phyloP scores from a whole-genome alignment of 306 rosid species.

The Begonia peltatifolia region DNA sequence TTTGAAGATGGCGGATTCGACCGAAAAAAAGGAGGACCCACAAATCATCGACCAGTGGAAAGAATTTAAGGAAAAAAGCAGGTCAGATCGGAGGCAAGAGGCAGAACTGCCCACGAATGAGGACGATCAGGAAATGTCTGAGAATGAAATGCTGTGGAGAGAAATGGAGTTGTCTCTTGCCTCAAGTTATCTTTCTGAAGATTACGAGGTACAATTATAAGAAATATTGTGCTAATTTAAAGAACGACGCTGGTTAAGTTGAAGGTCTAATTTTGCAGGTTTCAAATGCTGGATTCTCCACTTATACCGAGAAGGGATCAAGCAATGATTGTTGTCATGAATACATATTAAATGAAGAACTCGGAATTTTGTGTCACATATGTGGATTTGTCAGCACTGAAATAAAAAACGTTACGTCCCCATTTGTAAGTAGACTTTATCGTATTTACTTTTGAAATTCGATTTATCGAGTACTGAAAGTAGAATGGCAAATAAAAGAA shows the following conservation, averaged over 20 bases:
- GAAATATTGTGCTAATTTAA: too few relatives aligned
- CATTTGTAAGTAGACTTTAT: slow-evolving; percentile 54
- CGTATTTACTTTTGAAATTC: too few relatives aligned
- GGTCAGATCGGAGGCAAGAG: slow-evolving; percentile 15
- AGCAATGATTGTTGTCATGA: slow-evolving; percentile 41
- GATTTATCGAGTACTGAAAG: too few relatives aligned
- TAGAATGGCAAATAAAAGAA: too few relatives aligned
- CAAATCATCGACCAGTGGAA: slow-evolving; percentile 69
- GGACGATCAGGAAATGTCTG: slow-evolving; percentile 40
- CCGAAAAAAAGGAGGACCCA: slow-evolving; percentile 25
- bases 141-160: slow-evolving; percentile 63
- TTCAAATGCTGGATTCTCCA: slow-evolving; percentile 17
- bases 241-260: too few relatives aligned
- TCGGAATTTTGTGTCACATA: slow-evolving; percentile 54
- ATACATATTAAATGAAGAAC: slow-evolving; percentile 48
- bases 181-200: slow-evolving; percentile 50
- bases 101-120: slow-evolving; percentile 14
- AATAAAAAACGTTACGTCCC: slow-evolving; percentile 49
- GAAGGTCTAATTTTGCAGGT: slow-evolving; percentile 26
- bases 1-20: slow-evolving; percentile 45
- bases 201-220: slow-evolving; percentile 30
- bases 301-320: slow-evolving; percentile 8
- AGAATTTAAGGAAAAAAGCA: slow-evolving; percentile 19
- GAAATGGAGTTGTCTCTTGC: slow-evolving; percentile 77
- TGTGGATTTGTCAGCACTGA: slow-evolving; percentile 59